phyloP scores from a whole-genome alignment of 352 stramenopile species.

The Thraustochytrium striatum region DNA sequence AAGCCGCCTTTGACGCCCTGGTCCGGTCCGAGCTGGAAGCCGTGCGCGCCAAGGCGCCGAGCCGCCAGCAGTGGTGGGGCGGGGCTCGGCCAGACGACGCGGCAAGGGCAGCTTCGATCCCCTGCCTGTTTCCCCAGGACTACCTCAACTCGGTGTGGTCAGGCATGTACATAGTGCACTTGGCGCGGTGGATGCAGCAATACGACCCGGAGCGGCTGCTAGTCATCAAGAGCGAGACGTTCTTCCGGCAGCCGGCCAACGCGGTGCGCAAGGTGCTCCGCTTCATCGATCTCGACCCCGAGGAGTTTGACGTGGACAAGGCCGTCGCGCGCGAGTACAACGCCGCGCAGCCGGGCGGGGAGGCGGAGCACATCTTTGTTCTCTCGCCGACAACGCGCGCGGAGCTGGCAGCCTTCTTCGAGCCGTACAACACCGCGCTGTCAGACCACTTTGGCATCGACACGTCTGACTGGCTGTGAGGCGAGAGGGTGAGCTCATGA shows the following conservation, averaged over 20 bases:
- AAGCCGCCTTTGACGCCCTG: background rate
- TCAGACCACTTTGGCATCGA: background rate
- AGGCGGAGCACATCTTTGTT: background rate
- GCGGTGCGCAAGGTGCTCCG: background rate
- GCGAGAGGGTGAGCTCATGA: background rate
- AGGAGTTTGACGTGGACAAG: background rate
- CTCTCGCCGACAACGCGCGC: background rate
- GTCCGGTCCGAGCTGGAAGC: background rate
- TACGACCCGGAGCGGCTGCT: background rate
- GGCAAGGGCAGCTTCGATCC: no score
- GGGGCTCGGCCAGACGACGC: background rate
- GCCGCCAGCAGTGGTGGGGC: background rate
- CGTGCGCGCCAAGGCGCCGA: background rate
- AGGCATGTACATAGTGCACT: constrained; percentile 24
- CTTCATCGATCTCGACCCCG: constrained; percentile 15
- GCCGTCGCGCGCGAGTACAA: background rate
- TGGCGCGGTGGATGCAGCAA: background rate
- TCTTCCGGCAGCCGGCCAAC: background rate
- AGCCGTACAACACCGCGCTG: constrained; percentile 10
- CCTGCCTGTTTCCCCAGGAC: background rate
- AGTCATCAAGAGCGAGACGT: constrained; percentile 30
- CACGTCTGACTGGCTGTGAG: background rate
- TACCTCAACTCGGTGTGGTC: constrained; percentile 9
- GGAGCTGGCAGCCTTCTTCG: constrained; percentile 20
- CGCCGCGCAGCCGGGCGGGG: background rate